These are phyloP conservation scores for Debaryomyces hansenii DNA, from an alignment of 805 yeast genomes.

Conservation along the genomic window DNA sequence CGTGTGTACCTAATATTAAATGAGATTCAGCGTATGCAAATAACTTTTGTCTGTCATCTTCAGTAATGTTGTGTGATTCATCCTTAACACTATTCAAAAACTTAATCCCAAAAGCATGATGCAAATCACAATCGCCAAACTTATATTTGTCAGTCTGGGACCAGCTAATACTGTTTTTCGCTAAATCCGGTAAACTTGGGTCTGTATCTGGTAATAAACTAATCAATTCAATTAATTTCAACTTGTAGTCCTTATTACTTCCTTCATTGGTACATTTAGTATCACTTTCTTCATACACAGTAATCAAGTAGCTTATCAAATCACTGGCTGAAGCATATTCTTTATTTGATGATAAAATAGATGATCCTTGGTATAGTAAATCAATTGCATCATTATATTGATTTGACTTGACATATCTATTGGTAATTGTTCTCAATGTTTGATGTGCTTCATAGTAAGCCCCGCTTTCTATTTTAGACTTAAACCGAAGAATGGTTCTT, in stretches of 20 bases:
- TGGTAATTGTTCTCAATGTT: constrained; percentile 84
- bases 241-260: constrained; percentile 41
- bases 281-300: constrained; percentile 57
- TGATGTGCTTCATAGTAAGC: constrained; percentile 96
- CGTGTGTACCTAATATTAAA: constrained; percentile 64
- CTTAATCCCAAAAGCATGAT: constrained; percentile 70
- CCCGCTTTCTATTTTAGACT: constrained; percentile 65
- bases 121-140: constrained; percentile 75
- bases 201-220: constrained; percentile 44
- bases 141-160: constrained; percentile 47
- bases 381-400: constrained; percentile 73
- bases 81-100: constrained; percentile 42
- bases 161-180: constrained; percentile 70
- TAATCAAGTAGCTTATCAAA: constrained; percentile 68
- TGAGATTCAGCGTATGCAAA: constrained; percentile 73
- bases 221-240: constrained; percentile 48
- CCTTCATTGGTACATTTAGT: constrained; percentile 27
- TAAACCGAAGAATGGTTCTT: constrained; percentile 64
- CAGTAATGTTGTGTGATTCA: constrained; percentile 11
- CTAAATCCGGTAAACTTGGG: constrained; percentile 58
- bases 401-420: constrained; percentile 71
- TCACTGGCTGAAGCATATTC: constrained; percentile 85
- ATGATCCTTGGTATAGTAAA: constrained; percentile 68
- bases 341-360: constrained; percentile 62
- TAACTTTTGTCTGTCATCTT: constrained; percentile 36